Evolutionary conservation across 176 grass and related monocot species (phyloP), one percentile per base, ranked within the genome.

Genomic region (Chloris gayana): DNA sequence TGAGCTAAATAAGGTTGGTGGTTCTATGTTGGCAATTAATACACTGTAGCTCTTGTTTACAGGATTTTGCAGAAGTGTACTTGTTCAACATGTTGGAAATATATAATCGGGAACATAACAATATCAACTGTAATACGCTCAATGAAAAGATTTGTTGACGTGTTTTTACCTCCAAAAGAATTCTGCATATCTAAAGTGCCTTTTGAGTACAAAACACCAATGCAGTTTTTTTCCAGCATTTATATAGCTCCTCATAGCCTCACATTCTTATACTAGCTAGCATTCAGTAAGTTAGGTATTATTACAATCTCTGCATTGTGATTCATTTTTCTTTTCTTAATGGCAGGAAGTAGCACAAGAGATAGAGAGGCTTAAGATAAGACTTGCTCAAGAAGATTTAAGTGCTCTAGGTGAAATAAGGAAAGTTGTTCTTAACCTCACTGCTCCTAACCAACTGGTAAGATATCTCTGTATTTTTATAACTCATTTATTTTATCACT

Each of bases 401-500:
- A 74, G 70, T 75, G 89, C 83, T 77, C 90, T 99, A 70, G 74
- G 75, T 5, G 85, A 95, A 81, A 93, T 99, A 78, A 80, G 90
- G 49, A 86, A 88, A 78, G 82, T 69, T 22, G 80, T 95, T 85
- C 93, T 95, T 78, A 72, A 91, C 65, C 76, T 99, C 46, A 67
- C 63, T 84, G 81, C 88, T 80, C 88, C 96, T 73, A 44, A 22
- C 70, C 81, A 91, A 80, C 75, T 93, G 93, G 96, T 99, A 86
- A 87, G 81, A 77, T 84, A 58, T 59, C 19, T 65, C 67, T 41
- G 9, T 80, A 26, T 57, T 26, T 45, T 72, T 69, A 60, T 31
- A 24, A 49, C 27, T 71, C 47, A 31, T 71, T 1, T 24, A 63
- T 57, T 71, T 39, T 63, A 42, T 58, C 39, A 51, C 50, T 67